phyloP scores from a whole-genome alignment of 768 basidiomycete species.

The Cubamyces sp. region DNA sequence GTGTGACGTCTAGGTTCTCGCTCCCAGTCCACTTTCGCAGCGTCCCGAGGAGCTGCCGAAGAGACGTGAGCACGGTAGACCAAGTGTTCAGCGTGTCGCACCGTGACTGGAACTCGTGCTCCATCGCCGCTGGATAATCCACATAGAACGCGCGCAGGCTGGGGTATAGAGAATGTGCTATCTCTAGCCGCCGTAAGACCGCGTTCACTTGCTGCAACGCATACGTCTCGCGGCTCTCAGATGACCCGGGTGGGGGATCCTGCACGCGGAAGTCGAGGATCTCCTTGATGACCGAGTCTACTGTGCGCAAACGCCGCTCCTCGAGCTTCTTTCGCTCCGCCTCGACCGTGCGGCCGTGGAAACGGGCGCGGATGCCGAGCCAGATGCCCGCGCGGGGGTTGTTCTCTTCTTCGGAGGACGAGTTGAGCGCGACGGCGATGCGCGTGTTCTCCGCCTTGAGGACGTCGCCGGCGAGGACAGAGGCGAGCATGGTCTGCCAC shows the following conservation, averaged over 20 bases:
- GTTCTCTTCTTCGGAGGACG: slow-evolving; percentile 69
- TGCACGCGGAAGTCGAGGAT: slow-evolving; percentile 74
- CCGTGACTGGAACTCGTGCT: slow-evolving; percentile 72
- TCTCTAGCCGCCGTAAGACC: slow-evolving; percentile 75
- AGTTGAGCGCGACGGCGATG: slow-evolving; percentile 79
- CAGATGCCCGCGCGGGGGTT: slow-evolving; percentile 75
- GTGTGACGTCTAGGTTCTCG: slow-evolving; percentile 86
- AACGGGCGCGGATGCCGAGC: slow-evolving; percentile 87
- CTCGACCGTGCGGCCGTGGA: slow-evolving; percentile 76
- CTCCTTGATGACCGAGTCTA: slow-evolving; percentile 85
- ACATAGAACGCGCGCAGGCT: slow-evolving; percentile 76
- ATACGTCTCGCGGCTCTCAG: slow-evolving; percentile 41
- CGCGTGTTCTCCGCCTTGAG: slow-evolving; percentile 94
- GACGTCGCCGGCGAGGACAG: slow-evolving; percentile 92
- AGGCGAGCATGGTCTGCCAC: slow-evolving; percentile 95
- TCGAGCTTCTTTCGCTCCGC: slow-evolving; percentile 85
- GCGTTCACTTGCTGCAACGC: slow-evolving; percentile 66
- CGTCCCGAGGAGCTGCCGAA: slow-evolving; percentile 79
- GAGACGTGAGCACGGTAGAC: slow-evolving; percentile 84
- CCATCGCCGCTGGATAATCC: slow-evolving; percentile 75
- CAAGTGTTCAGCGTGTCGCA: slow-evolving; percentile 91
- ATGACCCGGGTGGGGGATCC: slow-evolving; percentile 40
- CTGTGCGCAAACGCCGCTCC: slow-evolving; percentile 78
- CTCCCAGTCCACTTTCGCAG: slow-evolving; percentile 94
- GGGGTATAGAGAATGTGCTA: slow-evolving; percentile 87